Base-by-base conservation (phyloP, 2,329 filamentous ascomycete genomes). In the Neofusicoccum ribis region DNA sequence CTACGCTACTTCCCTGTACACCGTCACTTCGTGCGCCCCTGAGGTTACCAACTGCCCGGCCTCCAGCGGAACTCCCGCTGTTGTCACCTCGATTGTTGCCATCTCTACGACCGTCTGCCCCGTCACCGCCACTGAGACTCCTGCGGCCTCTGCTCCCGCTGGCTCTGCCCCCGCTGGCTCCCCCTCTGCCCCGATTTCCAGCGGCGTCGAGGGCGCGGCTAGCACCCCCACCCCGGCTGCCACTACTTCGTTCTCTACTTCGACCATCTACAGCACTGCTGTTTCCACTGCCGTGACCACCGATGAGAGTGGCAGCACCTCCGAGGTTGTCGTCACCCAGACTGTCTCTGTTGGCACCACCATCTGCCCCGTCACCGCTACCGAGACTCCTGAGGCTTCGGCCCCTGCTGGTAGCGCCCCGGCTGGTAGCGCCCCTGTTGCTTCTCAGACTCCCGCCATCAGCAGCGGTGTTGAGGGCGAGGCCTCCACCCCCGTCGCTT, bases 201-300 rank as follows among this genome's bases (percentile, higher is more conserved):
- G n/a, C 14, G 51, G 51, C 14, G 51, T 56, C 12, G 51, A 56
- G 51, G 52, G 52, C 20, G 20, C 15, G 11, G 23, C 36, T 17
- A 39, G 47, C 31, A 7, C 27, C 17, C 47, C 59, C n/a, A 11
- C 36, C 17, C 49, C 61, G 14, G 23, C 31, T 31, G 23, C 15
- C 3, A 47, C 43, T 5, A 47, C 44, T 12, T 17, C 58, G 79
- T 31, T 83, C 86, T 73, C 84, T 85, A 61, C 58, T 6, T 49
- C 58, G 15, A 61, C 34, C 44, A 31, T 63, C 51, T 47, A 58
- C 56, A 17, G 60, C 62, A 52, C 60, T 14, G 60, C 59, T 6
- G 15, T 50, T 36, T 17, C n/a, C 44, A 63, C 60, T 8, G 31
- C 60, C 7, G 17, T 23, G 5, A 34, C 20, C 41, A 36, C 41